phyloP scores from a whole-genome alignment of 2,329 filamentous ascomycete genomes.

The Pyrenochaeta sp. region DNA sequence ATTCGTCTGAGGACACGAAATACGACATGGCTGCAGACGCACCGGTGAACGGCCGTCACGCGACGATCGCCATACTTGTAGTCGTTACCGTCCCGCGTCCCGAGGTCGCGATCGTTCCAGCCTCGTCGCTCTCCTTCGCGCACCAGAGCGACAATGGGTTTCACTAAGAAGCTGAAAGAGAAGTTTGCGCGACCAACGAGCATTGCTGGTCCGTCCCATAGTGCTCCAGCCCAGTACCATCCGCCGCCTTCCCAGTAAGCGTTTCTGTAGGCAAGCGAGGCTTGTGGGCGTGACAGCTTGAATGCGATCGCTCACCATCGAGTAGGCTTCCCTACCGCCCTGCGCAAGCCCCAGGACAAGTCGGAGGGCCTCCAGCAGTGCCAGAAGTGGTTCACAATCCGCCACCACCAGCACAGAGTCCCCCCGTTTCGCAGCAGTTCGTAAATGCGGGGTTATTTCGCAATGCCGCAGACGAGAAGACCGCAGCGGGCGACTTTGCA shows the following conservation, averaged over 20 bases:
- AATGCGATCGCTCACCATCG: neutral
- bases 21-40: slow-evolving; percentile 1
- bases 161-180: neutral
- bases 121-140: neutral
- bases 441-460: neutral
- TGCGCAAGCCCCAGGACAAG: neutral
- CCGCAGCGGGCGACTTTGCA: neutral
- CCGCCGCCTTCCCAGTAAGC: neutral
- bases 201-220: neutral
- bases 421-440: neutral
- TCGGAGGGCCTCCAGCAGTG: slow-evolving; percentile 1
- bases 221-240: neutral
- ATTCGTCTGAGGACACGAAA: slow-evolving; percentile 1
- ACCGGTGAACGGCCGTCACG: neutral
- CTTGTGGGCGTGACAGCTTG: neutral
- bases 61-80: neutral
- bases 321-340: neutral
- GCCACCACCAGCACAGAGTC: neutral
- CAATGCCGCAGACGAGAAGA: slow-evolving; percentile 2
- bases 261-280: neutral
- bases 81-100: neutral
- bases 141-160: neutral
- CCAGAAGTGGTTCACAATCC: neutral
- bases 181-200: slow-evolving; percentile 1
- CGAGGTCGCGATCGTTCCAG: neutral